These are phyloP conservation scores for Endocladia muricata DNA, from an alignment of 31 red algal species.

Conservation along the genomic window DNA sequence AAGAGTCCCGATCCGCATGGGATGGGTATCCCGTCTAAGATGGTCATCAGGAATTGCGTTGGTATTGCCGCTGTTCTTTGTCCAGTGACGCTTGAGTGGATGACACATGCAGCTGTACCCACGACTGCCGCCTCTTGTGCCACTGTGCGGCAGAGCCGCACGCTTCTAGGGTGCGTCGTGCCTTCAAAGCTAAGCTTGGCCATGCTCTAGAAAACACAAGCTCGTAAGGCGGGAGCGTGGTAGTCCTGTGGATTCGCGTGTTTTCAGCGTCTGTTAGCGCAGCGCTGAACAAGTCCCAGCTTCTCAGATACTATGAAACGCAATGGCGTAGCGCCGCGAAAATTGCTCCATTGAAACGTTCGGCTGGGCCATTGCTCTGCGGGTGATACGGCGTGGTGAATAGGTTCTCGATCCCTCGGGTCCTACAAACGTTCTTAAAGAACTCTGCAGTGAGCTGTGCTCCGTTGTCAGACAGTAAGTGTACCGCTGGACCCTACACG, in stretches of 20 bases:
- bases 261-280: not conserved
- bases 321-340: slow-evolving; percentile 9
- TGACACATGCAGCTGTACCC: too few relatives aligned
- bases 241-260: slow-evolving; percentile 1
- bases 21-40: too few relatives aligned
- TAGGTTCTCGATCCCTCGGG: too few relatives aligned
- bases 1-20: too few relatives aligned
- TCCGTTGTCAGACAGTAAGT: too few relatives aligned
- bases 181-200: not conserved
- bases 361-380: slow-evolving; percentile 1
- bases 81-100: too few relatives aligned
- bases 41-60: too few relatives aligned
- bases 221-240: not conserved
- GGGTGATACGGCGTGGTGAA: slow-evolving; percentile 11
- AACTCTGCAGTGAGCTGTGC: too few relatives aligned
- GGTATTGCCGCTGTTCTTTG: too few relatives aligned
- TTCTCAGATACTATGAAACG: not conserved
- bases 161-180: not conserved
- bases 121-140: not conserved
- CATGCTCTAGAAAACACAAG: not conserved
- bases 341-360: slow-evolving; percentile 19
- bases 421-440: slow-evolving; percentile 4
- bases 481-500: too few relatives aligned
- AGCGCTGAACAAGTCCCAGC: not conserved
- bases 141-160: not conserved